Percentiles rank a stretch among this genome's conserved stretches.
Conservation (phyloP, 2,329 filamentous ascomycete genomes). For the Phialophora macrospora region DNA sequence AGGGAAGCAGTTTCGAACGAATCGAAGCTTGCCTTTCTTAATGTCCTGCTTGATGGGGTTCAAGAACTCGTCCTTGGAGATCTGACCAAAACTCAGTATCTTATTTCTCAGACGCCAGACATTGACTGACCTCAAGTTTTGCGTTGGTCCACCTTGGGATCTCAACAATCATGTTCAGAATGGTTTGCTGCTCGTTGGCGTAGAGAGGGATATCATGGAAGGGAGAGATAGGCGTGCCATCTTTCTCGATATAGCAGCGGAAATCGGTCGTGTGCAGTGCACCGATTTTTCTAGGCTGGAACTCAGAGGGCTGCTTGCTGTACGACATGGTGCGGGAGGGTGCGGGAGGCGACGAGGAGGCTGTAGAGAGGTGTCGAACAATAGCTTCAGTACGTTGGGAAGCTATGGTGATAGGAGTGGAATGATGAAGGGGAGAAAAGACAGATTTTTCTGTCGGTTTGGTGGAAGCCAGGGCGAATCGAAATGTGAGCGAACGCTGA, state of each 20-base stretch:
- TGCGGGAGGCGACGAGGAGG: slow-evolving; percentile 36
- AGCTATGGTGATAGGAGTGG: slow-evolving; percentile 50
- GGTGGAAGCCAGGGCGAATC: slow-evolving; percentile 34
- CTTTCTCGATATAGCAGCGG: slow-evolving; percentile 96
- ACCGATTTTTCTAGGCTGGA: slow-evolving; percentile 83
- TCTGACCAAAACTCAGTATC: slow-evolving; percentile 59
- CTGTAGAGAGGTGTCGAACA: slow-evolving; percentile 55
- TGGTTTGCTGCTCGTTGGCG: slow-evolving; percentile 91
- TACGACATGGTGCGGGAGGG: slow-evolving; percentile 43
- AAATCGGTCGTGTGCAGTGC: slow-evolving; percentile 93
- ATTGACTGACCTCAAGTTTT: slow-evolving; percentile 84
- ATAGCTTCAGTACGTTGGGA: slow-evolving; percentile 54
- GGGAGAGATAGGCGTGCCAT: slow-evolving; percentile 89
- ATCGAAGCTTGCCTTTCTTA: slow-evolving; percentile 99
- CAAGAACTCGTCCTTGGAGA: slow-evolving; percentile 96
- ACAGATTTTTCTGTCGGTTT: slow-evolving; percentile 31
- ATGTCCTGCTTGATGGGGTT: slow-evolving; percentile 99
- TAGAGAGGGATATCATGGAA: slow-evolving; percentile 99
- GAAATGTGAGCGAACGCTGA: slow-evolving; percentile 22
- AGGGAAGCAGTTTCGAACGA: slow-evolving; percentile 99
- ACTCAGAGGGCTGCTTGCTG: slow-evolving; percentile 66
- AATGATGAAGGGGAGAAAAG: slow-evolving; percentile 35
- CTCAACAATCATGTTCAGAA: slow-evolving; percentile 99
- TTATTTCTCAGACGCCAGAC: slow-evolving; percentile 19
- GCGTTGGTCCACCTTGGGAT: slow-evolving; percentile 99